Percentiles rank a stretch among this genome's conserved stretches.
These are phyloP conservation scores for Pyrenochaeta sp. DNA, from an alignment of 2,329 filamentous ascomycete genomes.

Conservation along the genomic window DNA sequence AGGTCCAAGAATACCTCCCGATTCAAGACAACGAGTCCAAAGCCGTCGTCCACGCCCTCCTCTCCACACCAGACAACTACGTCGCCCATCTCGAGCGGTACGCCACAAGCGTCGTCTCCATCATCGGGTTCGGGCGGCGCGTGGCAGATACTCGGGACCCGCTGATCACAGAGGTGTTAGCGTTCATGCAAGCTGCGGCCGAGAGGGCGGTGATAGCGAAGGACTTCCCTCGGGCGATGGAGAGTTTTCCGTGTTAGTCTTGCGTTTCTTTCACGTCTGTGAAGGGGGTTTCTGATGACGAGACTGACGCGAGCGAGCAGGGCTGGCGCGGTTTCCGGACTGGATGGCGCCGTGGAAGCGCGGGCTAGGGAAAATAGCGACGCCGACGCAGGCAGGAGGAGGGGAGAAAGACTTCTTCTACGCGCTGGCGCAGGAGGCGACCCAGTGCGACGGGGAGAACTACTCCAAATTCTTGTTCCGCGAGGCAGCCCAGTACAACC, in stretches of 20 bases:
- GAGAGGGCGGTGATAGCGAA: slow-evolving; percentile 59
- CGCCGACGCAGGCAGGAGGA: slow-evolving; percentile 28
- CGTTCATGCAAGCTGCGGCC: slow-evolving; percentile 63
- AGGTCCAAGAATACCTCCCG: too few species aligned
- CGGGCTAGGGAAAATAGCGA: slow-evolving; percentile 40
- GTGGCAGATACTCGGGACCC: slow-evolving; percentile 60
- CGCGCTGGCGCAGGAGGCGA: slow-evolving; percentile 39
- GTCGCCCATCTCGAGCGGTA: slow-evolving; percentile 61
- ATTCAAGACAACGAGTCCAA: too few species aligned
- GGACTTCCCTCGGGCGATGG: slow-evolving; percentile 64
- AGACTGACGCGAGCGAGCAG: too few species aligned
- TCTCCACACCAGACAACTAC: slow-evolving; percentile 54
- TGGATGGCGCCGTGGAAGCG: slow-evolving; percentile 49
- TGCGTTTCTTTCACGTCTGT: too few species aligned
- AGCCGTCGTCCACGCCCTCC: slow-evolving; percentile 57
- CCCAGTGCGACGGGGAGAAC: slow-evolving; percentile 37
- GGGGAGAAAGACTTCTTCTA: slow-evolving; percentile 46
- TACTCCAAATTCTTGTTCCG: slow-evolving; percentile 54
- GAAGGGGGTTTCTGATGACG: too few species aligned
- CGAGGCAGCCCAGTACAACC: slow-evolving; percentile 35
- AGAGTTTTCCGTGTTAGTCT: slow-evolving; percentile 58
- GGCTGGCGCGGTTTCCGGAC: too few species aligned
- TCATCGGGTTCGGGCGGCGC: slow-evolving; percentile 63
- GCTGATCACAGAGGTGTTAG: slow-evolving; percentile 65
- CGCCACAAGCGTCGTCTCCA: slow-evolving; percentile 62